Conservation (phyloP, 2,329 filamentous ascomycete genomes). For the Aureobasidium sp. region DNA sequence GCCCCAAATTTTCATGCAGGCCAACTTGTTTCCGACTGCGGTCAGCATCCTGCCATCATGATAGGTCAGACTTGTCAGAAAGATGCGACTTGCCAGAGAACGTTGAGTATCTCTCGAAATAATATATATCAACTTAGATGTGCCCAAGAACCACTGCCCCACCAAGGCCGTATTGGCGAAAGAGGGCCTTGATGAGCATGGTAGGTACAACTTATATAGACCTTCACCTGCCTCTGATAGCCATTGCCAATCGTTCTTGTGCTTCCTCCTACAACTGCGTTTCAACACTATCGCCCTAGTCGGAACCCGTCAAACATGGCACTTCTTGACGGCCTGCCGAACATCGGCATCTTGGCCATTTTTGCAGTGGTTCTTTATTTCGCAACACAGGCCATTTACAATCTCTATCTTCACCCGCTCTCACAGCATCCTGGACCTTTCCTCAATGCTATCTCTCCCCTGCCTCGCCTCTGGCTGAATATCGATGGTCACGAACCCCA, state of each 20-base stretch:
- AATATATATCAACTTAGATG: background rate
- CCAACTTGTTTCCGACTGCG: background rate
- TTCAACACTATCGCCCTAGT: background rate
- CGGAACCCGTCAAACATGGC: background rate
- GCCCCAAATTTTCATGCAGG: background rate
- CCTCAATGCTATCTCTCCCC: background rate
- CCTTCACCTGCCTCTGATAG: background rate
- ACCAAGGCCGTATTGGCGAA: background rate
- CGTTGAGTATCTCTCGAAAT: background rate
- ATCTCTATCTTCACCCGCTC: conserved; percentile 14
- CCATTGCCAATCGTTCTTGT: background rate
- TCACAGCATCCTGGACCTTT: conserved; percentile 6
- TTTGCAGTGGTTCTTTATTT: background rate
- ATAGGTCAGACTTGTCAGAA: background rate
- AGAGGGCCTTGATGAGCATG: background rate
- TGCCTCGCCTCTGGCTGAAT: background rate
- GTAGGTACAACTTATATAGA: conserved; percentile 2
- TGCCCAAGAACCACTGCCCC: background rate
- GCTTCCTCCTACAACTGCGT: background rate
- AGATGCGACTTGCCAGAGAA: background rate
- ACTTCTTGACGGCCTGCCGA: background rate
- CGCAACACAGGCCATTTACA: conserved; percentile 3
- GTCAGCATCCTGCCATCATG: background rate
- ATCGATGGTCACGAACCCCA: conserved; percentile 5
- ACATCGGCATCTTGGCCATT: background rate